A percentile compares a stretch with the other conserved stretches of the same genome.
These are phyloP conservation scores for Agrostemma githago DNA, from an alignment of 148 eudicot genomes.

Conservation along the genomic window DNA sequence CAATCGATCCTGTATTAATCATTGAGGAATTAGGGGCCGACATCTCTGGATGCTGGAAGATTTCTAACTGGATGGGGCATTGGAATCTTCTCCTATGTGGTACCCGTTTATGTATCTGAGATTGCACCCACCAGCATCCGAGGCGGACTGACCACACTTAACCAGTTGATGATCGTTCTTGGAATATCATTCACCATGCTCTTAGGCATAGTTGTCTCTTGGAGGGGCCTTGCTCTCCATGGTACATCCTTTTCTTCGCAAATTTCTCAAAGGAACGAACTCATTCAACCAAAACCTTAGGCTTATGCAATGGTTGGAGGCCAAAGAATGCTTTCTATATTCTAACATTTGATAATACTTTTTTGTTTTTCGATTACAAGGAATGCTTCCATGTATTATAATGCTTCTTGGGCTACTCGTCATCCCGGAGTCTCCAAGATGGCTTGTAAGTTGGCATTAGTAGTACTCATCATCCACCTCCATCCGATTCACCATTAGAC, in stretches of 20 bases:
- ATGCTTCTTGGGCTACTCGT: conserved; percentile 19
- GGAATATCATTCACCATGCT: conserved; percentile 19
- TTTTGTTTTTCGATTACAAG: background rate
- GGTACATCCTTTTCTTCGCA: too few relatives aligned
- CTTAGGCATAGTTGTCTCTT: conserved; percentile 17
- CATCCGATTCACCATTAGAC: too few relatives aligned
- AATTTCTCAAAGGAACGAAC: background rate
- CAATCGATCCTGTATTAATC: too few relatives aligned
- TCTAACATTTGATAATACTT: background rate
- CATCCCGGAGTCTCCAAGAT: conserved; percentile 30
- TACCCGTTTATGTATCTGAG: conserved; percentile 26
- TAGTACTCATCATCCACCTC: background rate
- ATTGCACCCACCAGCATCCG: conserved; percentile 25
- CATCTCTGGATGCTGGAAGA: conserved; percentile 22
- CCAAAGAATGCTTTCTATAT: background rate
- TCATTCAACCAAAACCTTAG: too few relatives aligned
- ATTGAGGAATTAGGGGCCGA: conserved; percentile 5
- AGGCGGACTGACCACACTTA: conserved; percentile 24
- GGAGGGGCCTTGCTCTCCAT: conserved; percentile 24
- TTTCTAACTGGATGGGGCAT: conserved; percentile 26
- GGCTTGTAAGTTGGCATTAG: conserved; percentile 19
- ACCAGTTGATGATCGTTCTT: conserved; percentile 26
- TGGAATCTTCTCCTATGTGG: conserved; percentile 29
- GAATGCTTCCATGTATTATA: conserved; percentile 19
- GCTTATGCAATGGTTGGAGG: too few relatives aligned